These are phyloP conservation scores for Emmonsiellopsis sp. DNA, from an alignment of 2,329 filamentous ascomycete genomes.

Conservation along the genomic window DNA sequence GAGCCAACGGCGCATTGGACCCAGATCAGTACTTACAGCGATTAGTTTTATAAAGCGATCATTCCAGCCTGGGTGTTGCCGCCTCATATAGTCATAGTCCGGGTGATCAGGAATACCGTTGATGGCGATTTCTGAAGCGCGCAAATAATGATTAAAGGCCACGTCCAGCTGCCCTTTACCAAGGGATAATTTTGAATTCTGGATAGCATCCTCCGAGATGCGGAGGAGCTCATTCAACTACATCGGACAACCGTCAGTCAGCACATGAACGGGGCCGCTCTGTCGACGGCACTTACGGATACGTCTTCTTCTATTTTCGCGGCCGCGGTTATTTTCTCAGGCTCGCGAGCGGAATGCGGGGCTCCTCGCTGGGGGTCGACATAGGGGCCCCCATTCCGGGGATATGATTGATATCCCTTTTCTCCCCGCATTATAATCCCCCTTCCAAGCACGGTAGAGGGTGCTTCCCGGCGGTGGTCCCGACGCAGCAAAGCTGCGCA, in stretches of 20 bases:
- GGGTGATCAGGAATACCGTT: constrained; percentile 67
- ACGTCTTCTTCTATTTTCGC: constrained; percentile 8
- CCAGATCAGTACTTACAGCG: constrained; percentile 41
- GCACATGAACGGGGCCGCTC: not conserved
- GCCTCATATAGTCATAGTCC: constrained; percentile 58
- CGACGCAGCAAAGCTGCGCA: not conserved
- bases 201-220: constrained; percentile 27
- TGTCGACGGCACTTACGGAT: constrained; percentile 6
- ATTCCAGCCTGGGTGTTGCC: constrained; percentile 41
- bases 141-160: constrained; percentile 76
- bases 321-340: constrained; percentile 8
- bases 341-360: not conserved
- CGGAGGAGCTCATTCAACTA: constrained; percentile 27
- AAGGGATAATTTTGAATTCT: constrained; percentile 22
- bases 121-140: constrained; percentile 68
- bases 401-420: not conserved
- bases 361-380: not conserved
- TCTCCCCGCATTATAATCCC: not conserved
- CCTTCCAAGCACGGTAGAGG: not conserved
- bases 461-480: not conserved
- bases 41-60: constrained; percentile 43
- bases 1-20: constrained; percentile 18
- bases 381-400: not conserved
- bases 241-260: not conserved
- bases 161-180: constrained; percentile 47